phyloP scores from a whole-genome alignment of 257 asterid genomes.

The Lycium ferocissimum region DNA sequence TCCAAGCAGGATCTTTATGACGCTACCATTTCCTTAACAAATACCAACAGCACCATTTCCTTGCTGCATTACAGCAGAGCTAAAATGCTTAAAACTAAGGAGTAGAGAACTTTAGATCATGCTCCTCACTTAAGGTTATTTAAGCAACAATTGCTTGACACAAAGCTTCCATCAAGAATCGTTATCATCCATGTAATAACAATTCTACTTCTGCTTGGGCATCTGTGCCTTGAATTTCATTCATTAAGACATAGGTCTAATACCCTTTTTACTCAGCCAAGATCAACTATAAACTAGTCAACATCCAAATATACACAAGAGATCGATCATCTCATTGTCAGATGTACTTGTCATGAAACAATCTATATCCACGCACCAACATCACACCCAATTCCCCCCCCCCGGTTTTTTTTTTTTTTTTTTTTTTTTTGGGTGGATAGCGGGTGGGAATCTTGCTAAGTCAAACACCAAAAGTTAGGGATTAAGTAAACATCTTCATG shows the following conservation, averaged over 20 bases:
- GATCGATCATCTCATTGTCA: not conserved
- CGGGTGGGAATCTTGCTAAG: not conserved
- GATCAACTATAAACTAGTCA: not conserved
- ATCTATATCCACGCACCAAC: slow-evolving; percentile 1
- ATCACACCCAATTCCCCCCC: not conserved
- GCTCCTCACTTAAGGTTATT: too few species aligned
- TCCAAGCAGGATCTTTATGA: not conserved
- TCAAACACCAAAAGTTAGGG: not conserved
- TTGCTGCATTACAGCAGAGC: too few species aligned
- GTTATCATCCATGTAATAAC: too few species aligned
- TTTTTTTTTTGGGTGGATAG: not conserved
- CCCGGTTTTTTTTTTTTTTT: not conserved
- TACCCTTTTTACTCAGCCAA: not conserved
- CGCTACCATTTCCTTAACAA: not conserved
- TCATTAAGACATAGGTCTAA: not conserved
- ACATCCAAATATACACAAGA: not conserved
- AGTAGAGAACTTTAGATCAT: too few species aligned
- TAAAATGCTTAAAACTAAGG: too few species aligned
- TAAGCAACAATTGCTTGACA: too few species aligned
- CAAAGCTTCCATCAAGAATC: too few species aligned
- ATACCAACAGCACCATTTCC: too few species aligned
- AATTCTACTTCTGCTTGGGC: not conserved
- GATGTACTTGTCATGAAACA: not conserved
- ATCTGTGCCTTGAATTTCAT: not conserved
- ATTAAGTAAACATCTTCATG: slow-evolving; percentile 19